These are phyloP conservation scores for Auxenochlorella protothecoides DNA, from an alignment of 139 green algal species.

Conservation along the genomic window DNA sequence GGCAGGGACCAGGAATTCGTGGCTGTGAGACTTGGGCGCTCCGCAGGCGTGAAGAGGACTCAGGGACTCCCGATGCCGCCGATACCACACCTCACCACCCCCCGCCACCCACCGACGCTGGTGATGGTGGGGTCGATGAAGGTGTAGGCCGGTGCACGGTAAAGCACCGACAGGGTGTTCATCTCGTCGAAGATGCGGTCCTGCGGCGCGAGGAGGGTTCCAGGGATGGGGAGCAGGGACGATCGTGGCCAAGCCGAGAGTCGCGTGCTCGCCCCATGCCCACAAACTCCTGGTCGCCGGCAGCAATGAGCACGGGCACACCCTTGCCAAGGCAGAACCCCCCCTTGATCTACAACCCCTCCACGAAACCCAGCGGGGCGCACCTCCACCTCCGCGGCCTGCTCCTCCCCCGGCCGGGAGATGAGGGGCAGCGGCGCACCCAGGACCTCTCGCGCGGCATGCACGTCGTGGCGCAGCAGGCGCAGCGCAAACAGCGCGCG, in stretches of 20 bases:
- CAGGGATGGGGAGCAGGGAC: not conserved
- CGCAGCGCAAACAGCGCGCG: too few relatives aligned
- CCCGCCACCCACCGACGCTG: not conserved
- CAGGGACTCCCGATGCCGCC: not conserved
- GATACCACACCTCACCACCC: not conserved
- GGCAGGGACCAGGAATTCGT: not conserved
- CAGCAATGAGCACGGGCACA: too few relatives aligned
- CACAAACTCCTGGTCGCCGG: too few relatives aligned
- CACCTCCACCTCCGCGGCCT: conserved; percentile 42
- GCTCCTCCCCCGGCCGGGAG: conserved; percentile 41
- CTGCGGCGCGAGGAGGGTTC: conserved; percentile 7
- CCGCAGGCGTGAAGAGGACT: not conserved
- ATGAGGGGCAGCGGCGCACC: conserved; percentile 10
- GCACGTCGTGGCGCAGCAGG: conserved; percentile 54
- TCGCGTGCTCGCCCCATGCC: too few relatives aligned
- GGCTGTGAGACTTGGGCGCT: not conserved
- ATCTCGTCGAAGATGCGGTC: conserved; percentile 89
- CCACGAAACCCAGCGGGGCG: not conserved
- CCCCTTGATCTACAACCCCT: not conserved
- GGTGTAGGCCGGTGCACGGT: conserved; percentile 37
- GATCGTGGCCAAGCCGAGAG: too few relatives aligned
- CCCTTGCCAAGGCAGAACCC: not conserved
- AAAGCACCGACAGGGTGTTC: conserved; percentile 82
- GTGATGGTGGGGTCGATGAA: conserved; percentile 33
- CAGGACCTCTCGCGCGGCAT: conserved; percentile 51